phyloP scores from a whole-genome alignment of 768 basidiomycete species.

The Candolleomyces eurysporus region DNA sequence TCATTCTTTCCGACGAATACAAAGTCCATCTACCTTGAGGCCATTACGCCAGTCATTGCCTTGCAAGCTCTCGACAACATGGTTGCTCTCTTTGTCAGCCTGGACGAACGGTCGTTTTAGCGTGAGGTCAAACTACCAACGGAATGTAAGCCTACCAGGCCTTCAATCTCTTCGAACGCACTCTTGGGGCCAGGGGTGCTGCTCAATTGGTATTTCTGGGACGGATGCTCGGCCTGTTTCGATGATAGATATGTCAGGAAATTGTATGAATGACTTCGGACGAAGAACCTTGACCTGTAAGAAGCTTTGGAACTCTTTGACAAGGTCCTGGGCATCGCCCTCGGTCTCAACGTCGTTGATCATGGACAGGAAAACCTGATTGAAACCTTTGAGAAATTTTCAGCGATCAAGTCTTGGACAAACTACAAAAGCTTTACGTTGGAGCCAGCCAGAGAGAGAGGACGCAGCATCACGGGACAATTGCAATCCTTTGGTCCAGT shows the following conservation, averaged over 20 bases:
- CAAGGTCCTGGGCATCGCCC: neutral
- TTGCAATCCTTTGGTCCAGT: neutral
- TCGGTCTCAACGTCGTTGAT: neutral
- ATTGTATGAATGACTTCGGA: neutral
- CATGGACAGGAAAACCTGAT: neutral
- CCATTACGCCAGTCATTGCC: neutral
- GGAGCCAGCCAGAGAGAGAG: neutral
- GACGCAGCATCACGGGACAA: neutral
- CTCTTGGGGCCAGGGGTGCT: neutral
- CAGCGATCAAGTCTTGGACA: neutral
- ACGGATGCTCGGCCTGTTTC: neutral
- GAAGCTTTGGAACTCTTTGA: neutral
- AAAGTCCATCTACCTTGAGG: neutral
- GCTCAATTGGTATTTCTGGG: neutral
- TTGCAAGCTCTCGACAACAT: neutral
- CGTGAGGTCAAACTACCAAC: neutral
- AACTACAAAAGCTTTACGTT: neutral
- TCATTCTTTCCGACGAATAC: neutral
- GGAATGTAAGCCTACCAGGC: neutral
- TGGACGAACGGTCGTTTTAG: neutral
- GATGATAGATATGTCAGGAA: neutral
- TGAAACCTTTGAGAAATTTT: neutral
- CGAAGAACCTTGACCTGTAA: neutral
- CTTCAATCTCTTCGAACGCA: neutral
- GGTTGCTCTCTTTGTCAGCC: neutral